A percentile compares a stretch with the other conserved stretches of the same genome.
Conservation (phyloP, 139 green algal species). For the Asterochloris sp. region DNA sequence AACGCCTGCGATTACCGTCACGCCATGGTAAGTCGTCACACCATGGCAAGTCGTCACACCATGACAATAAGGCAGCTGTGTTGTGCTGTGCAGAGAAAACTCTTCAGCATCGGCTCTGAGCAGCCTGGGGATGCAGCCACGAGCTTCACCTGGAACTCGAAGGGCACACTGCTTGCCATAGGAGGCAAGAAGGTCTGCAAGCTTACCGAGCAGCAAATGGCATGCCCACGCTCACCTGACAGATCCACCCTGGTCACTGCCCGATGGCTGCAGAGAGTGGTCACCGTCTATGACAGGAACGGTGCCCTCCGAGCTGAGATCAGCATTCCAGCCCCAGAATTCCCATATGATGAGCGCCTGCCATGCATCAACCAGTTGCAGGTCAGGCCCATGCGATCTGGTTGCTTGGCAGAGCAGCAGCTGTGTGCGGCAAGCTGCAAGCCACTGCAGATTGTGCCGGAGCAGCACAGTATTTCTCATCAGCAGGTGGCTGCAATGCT, state of each 20-base stretch:
- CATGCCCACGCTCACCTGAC: background rate
- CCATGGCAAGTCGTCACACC: too few species aligned
- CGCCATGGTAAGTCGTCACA: too few species aligned
- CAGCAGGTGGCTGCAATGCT: background rate
- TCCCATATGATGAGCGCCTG: constrained; percentile 29
- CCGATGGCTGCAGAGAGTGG: constrained; percentile 46
- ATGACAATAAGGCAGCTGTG: too few species aligned
- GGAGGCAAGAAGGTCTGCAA: constrained; percentile 44
- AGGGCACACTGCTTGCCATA: constrained; percentile 32
- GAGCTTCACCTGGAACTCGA: constrained; percentile 20
- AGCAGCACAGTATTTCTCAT: background rate
- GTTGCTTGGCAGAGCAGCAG: background rate
- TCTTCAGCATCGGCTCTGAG: constrained; percentile 17
- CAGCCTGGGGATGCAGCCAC: constrained; percentile 13
- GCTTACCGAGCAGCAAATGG: background rate
- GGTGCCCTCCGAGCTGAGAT: constrained; percentile 54
- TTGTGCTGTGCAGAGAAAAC: constrained; percentile 15
- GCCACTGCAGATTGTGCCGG: too few species aligned
- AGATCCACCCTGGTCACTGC: too few species aligned
- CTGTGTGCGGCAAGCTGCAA: too few species aligned
- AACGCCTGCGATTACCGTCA: too few species aligned
- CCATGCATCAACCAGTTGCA: constrained; percentile 29
- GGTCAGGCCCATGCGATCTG: constrained; percentile 8
- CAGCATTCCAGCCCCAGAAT: constrained; percentile 44
- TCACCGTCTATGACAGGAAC: constrained; percentile 62